Evolutionary conservation across 495 filamentous ascomycete species (phyloP), one percentile per base, ranked within the genome.

Genomic region (Antarctomyces pellizariae): DNA sequence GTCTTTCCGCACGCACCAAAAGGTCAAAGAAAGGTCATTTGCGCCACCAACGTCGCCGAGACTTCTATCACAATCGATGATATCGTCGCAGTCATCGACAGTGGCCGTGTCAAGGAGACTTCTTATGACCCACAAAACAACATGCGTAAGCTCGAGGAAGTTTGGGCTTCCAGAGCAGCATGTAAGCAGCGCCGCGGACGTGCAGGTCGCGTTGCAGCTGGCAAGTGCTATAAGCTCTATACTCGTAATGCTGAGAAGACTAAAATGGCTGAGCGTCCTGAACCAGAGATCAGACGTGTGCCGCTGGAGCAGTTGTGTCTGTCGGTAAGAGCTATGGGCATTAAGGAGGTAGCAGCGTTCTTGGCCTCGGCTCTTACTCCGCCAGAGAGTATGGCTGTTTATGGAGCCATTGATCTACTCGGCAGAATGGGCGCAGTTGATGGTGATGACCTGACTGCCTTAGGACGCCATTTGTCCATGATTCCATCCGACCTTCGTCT

Each of bases 31-130:
- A 97, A 97, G 50, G 68, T 97, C 20, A 72, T 97, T 13, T 75
- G 77, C 7, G 75, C 86, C 1, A 97, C 86, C 9, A 97, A 97
- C 37, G 84, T 97, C 9, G 86, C 86, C 2, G 86, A 97, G 44
- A 97, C 86, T 0, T 95, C 86, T 6, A 95, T 97, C 41, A 97
- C 86, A 0, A 97, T 97, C 27, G 77, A 86, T 31, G 86, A 97
- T 39, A 74, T 95, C 18, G 83, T 95, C 7, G 86, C 82, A 13
- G 89, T 97, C 26, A 89, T 97, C 28, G 86, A 97, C 42, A 82
- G 74, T 4, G 86, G 86, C 10, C 67, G 76, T 16, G 84, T 97
- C 12, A 95, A 95, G 45, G 86, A 97, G 49, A 95, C 83, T 0
- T 82, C 72, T 37, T 97, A 83, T 38, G 83, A 93, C 45, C 69